Base-by-base conservation (phyloP, 768 basidiomycete species). In the Suillus brevipes region DNA sequence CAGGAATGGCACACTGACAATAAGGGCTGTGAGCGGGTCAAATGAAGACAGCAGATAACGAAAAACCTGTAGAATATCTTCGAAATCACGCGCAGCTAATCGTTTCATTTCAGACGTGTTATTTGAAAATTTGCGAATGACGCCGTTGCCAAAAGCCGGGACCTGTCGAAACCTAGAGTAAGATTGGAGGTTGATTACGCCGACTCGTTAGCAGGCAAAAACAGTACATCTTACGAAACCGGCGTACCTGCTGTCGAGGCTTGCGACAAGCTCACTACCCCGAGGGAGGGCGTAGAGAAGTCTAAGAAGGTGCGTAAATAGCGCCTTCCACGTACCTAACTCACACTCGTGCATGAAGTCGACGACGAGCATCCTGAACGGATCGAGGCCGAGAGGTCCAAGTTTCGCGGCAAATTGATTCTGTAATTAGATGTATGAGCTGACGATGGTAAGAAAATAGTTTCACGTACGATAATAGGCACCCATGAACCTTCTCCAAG, bases 261-360 rank as follows among this genome's bases (percentile, higher is more conserved):
- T 10, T 1, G 45, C 45, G 5, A 47, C 10, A 10, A n/a, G 20
- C n/a, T 47, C 8, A 23, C n/a, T 47, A 23, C 45, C n/a, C 4
- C 9, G n/a, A 12, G 45, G 42, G 7, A 43, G 18, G 42, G 42
- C 42, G 7, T 43, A 31, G 3, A 81, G 62, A 28, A 81, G 70
- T 0, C 75, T 74, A 8, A 80, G 70, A 6, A 81, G 72, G 50
- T 81, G 80, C 0, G 64, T 71, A 8, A 80, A 68, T 0, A 79
- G 36, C 1, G 67, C 66, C 62, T 78, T 81, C 78, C 79, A 81
- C 2, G 77, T 73, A 0, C 80, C 79, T 0, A 80, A 65, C 50
- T 80, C 78, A 61, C 78, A 65, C 63, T 81, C 78, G 65, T 81
- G 80, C 72, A 81, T 68, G 8, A 78, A 63, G 64, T 81, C 79